Base-by-base conservation (phyloP, 331 rosid species). In the Erythrophleum ivorense region DNA sequence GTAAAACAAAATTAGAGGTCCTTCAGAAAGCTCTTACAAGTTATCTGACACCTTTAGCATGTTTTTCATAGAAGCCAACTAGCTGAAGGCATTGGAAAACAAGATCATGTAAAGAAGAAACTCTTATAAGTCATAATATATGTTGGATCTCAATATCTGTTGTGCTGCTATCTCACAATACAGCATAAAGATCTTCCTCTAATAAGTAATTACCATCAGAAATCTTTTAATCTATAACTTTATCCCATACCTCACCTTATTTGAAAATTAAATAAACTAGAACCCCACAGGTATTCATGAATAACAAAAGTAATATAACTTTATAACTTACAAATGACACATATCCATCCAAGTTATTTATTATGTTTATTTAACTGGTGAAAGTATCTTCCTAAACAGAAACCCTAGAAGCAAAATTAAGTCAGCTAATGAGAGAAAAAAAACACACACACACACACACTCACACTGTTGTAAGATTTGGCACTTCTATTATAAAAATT, bases 201-300 rank as follows among this genome's bases (percentile, higher is more conserved):
- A 36, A 36, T 36, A 15, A 53, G 3, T 50, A 9, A 63, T 57
- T 45, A 36, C 40, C 45, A 38, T 19, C 9, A 63, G 49, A 59
- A 45, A 36, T 29, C 24, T 76, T 80, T 34, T 14, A 71, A 76
- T 71, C 46, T 53, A 24, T 31, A n/a, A 59, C 36, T 48, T 53
- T 52, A 52, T 55, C 62, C 62, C 62, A n/a, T 31, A 45, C 53
- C 58, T 66, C 67, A 67, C 15, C 53, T 66, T 65, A 49, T 65
- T 54, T 52, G 6, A 55, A 55, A 75, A 31, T 29, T 36, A 75
- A 66, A 75, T 55, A 45, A 82, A 64, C 38, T 52, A 15, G 69
- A 75, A 75, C 45, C 54, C 70, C 12, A 12, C 65, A 8, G 36
- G 48, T 52, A 41, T 53, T 73, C 57, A 52, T 45, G 38, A 76